Evolutionary conservation across 495 filamentous ascomycete species (phyloP), one percentile per base, ranked within the genome.

Genomic region (Penicillium atrosanguineum): DNA sequence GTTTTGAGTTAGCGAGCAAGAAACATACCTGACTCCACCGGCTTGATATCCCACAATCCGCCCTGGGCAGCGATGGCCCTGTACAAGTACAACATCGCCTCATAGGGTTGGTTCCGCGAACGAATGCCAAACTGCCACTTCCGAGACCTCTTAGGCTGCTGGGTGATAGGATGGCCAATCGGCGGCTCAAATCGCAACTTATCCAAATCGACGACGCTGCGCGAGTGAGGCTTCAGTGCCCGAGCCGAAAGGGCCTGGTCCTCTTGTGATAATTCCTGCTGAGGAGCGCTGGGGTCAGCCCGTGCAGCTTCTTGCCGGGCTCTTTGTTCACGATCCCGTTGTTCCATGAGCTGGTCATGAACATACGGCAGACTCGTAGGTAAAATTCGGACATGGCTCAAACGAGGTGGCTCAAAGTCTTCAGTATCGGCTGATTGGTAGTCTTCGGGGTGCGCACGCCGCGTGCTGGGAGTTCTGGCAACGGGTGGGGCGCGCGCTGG

Each of bases 61-160:
- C 90, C 91, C 61, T 97, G 89, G 48, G 90, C 90, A 26, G 81
- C 72, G 34, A 98, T 78, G 1, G 95, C 92, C 60, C 90, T 87
- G 76, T 96, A 97, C 45, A 98, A 88, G 65, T 94, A 96, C 9
- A 91, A 71, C 65, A 98, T 87, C 0, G 94, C 94, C 61, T 98
- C 94, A 26, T 92, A 85, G 0, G 95, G 94, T 20, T 90, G 88
- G 67, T 97, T 98, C 28, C 95, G 81, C 20, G 88, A 93, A 1
- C 94, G 84, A 53, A 98, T 98, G 28, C 94, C 94, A 64, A 97
- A 98, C 69, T 97, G 95, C 94, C 94, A 98, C 53, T 90, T 88
- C 1, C 90, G 89, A 3, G 84, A 73, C 68, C 85, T 88, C 67
- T 88, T 92, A 23, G 70, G 72, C 46, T 75, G 76, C 52, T 69